Evolutionary conservation across 495 filamentous ascomycete genomes (phyloP), one percentile per base, ranked within the genome.

Genomic region (Aspergillus ellipticus): DNA sequence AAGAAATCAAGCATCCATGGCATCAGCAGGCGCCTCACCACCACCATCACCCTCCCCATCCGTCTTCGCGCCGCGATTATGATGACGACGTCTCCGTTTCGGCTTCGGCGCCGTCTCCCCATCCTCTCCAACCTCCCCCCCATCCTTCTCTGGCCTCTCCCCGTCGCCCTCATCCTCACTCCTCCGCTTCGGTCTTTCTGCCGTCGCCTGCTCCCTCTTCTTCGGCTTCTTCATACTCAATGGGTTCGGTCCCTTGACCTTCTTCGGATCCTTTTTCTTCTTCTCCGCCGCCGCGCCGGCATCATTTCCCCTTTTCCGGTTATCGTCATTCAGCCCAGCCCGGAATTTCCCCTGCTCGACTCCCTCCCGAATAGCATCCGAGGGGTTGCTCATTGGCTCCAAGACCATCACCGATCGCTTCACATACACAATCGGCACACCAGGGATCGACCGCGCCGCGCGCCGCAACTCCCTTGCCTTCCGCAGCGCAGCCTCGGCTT

Each of bases 331-430:
- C 57, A 96, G 69, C 37, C 89, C 91, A 16, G 72, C 78, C 55
- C 84, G 80, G 67, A 92, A 89, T 74, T 96, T 96, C 24, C 74
- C 78, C 59, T 74, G 81, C 77, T 96, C 92, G 41, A 85, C 82
- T 22, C 77, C 75, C 42, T 88, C 82, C 55, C 86, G 78, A 20
- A 85, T 79, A 31, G 77, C 77, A 53, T 79, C 78, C 15, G 82
- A 89, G 3, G 74, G 72, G 3, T 66, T 75, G 21, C 88, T 84
- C 89, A 96, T 90, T 1, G 90, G 89, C 74, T 96, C 92, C 70
- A 96, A 74, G 37, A 95, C 84, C 89, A 96, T 89, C 15, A 96
- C 91, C 51, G 86, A 89, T 53, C 90, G 80, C 69, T 87, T 87
- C 31, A 95, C 85, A 71, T 93, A 92, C 50, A 96, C 82, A 26